These are phyloP conservation scores for Triadica sebifera DNA, from an alignment of 345 rosid species.

Conservation along the genomic window DNA sequence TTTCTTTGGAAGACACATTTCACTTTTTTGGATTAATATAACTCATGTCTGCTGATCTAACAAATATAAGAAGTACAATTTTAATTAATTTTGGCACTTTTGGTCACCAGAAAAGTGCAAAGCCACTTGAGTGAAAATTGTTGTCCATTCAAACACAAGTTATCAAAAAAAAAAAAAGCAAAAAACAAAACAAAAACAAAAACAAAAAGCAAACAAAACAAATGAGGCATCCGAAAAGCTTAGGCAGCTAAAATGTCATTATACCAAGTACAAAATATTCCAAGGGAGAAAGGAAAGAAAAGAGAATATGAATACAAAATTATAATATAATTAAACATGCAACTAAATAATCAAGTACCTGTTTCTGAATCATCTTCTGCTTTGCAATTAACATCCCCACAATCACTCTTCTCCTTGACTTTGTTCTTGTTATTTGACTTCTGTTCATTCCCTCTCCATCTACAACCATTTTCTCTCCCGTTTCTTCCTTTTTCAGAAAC, in stretches of 20 bases:
- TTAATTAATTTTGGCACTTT: neutral
- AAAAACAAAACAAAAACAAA: neutral
- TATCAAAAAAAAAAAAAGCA: too few relatives aligned
- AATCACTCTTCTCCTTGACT: slow-evolving; percentile 36
- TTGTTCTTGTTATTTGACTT: slow-evolving; percentile 37
- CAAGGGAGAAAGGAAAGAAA: neutral
- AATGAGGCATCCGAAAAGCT: neutral
- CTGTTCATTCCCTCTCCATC: slow-evolving; percentile 29
- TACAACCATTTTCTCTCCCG: slow-evolving; percentile 40
- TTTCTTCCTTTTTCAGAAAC: slow-evolving; percentile 38
- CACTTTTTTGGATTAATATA: too few relatives aligned
- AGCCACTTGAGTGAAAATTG: neutral
- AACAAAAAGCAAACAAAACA: too few relatives aligned
- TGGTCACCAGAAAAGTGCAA: neutral
- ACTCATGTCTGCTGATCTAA: too few relatives aligned
- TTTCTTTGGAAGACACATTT: too few relatives aligned
- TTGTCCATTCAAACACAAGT: neutral
- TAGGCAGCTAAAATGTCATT: neutral
- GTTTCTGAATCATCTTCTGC: slow-evolving; percentile 31
- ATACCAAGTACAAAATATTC: neutral
- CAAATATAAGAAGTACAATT: neutral
- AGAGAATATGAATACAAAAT: neutral
- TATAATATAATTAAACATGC: neutral
- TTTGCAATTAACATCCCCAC: slow-evolving; percentile 29
- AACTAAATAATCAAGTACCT: slow-evolving; percentile 45